A percentile compares a stretch with the other conserved stretches of the same genome.
phyloP scores from a whole-genome alignment of 208 protist genomes.

The Leishmania braziliensis region DNA sequence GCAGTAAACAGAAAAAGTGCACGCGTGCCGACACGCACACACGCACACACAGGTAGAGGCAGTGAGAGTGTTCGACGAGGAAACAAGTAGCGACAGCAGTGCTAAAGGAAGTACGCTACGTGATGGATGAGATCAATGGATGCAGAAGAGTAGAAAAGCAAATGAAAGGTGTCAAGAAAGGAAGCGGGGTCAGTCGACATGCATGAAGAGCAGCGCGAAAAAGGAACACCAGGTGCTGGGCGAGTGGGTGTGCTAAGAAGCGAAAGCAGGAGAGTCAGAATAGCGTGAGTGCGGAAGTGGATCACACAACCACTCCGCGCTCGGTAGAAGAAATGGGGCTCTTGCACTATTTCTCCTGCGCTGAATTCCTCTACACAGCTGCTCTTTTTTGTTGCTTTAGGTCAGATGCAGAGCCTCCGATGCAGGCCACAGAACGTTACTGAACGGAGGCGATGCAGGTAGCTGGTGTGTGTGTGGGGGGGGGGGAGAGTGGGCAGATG shows the following conservation, averaged over 20 bases:
- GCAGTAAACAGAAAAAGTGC: neutral
- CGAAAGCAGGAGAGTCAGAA: neutral
- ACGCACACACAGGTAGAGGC: neutral
- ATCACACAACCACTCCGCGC: neutral
- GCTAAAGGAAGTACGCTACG: neutral
- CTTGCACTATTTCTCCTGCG: conserved; percentile 4
- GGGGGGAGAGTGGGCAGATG: neutral
- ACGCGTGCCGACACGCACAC: conserved; percentile 3
- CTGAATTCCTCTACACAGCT: neutral
- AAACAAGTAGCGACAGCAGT: neutral
- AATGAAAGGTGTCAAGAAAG: neutral
- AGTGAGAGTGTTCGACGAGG: neutral
- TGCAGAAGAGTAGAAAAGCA: neutral
- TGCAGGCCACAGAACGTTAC: neutral
- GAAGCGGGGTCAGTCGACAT: neutral
- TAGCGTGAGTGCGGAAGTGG: neutral
- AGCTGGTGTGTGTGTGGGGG: neutral
- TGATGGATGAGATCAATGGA: neutral
- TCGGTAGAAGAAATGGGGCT: neutral
- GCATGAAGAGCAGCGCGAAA: neutral
- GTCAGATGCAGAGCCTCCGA: neutral
- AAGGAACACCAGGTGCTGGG: neutral
- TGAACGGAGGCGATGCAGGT: neutral
- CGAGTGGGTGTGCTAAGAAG: neutral
- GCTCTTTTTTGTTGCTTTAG: neutral